Percentiles rank a stretch among this genome's conserved stretches.
Conservation (phyloP, 306 rosid genomes). For the Acacia confusa region DNA sequence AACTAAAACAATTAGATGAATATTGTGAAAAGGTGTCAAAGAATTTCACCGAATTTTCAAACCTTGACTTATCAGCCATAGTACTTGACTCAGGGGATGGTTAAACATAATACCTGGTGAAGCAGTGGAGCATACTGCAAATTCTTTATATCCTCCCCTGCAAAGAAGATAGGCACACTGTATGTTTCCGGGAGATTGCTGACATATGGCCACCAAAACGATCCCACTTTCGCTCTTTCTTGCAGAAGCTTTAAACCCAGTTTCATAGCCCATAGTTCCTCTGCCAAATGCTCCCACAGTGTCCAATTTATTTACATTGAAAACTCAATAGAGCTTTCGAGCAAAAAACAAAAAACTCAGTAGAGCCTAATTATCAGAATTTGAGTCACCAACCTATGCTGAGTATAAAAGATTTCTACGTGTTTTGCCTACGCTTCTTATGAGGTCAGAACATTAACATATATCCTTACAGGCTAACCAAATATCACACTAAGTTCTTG, state of each 20-base stretch:
- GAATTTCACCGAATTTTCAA: not conserved
- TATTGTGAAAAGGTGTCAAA: not conserved
- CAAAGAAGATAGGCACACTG: slow-evolving; percentile 78
- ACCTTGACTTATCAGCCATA: not conserved
- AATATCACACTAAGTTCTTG: not conserved
- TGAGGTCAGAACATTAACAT: not conserved
- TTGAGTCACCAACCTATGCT: slow-evolving; percentile 47
- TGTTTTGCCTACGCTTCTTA: not conserved
- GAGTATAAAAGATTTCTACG: slow-evolving; percentile 7
- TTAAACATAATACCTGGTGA: slow-evolving; percentile 62
- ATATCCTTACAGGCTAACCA: not conserved
- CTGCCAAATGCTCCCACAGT: slow-evolving; percentile 94
- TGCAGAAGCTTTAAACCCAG: slow-evolving; percentile 95
- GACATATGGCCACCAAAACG: slow-evolving; percentile 96
- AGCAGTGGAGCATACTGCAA: slow-evolving; percentile 98
- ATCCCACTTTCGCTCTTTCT: slow-evolving; percentile 89
- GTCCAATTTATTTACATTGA: slow-evolving; percentile 79
- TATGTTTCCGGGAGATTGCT: slow-evolving; percentile 83
- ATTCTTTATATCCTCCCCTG: slow-evolving; percentile 80
- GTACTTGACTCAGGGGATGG: not conserved
- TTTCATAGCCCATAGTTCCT: slow-evolving; percentile 97
- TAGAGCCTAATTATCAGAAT: slow-evolving; percentile 52
- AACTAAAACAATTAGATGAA: not conserved
- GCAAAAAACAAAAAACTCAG: no score
- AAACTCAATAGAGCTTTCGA: slow-evolving; percentile 66